Evolutionary conservation across 2,329 filamentous ascomycete species (phyloP), one percentile per base, ranked within the genome.

Genomic region (Scedosporium dehoogii): DNA sequence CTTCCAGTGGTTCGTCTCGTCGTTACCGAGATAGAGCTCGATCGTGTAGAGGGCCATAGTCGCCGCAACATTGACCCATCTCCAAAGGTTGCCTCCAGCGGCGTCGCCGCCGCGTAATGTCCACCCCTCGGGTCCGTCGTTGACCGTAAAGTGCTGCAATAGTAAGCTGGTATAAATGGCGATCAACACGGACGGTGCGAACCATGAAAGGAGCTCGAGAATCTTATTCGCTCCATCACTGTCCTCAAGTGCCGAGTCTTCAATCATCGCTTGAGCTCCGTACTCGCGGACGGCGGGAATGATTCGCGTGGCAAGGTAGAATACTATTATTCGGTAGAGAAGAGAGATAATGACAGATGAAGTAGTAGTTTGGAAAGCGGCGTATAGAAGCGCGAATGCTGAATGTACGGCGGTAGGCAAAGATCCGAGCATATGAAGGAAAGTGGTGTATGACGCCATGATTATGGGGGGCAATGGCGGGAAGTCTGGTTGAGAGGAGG

Each of bases 381-480:
- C 92, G 63, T 92, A 87, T 67, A 97, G 85, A 69, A 97, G 91
- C 66, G 87, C 90, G 69, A 96, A 88, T 0, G 87, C 89, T 0
- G 91, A 92, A 73, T 90, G 89, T 3, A 96, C 86, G 29, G 90
- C 92, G 3, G 84, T 88, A 2, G 91, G 93, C n/a, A 96, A 80
- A 3, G 87, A 88, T 62, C 90, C 89, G 44, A 97, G 79, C 57
- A 92, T 84, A 68, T 96, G 90, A 57, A 97, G 80, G 53, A 97
- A 79, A 0, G 93, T 97, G 27, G 92, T 93, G 75, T 97, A 97
- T 6, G 92, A 97, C 4, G 93, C 94, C 93, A 97, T 97, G 73
- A 99, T 93, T 66, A 97, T 92, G 0, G 94, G 94, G 14, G 94
- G 94, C 53, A 99, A 81, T n/a, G 94, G 94, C 46, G 94, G 94